Conservation (phyloP, 768 basidiomycete species). For the Kwoniella europaea region DNA sequence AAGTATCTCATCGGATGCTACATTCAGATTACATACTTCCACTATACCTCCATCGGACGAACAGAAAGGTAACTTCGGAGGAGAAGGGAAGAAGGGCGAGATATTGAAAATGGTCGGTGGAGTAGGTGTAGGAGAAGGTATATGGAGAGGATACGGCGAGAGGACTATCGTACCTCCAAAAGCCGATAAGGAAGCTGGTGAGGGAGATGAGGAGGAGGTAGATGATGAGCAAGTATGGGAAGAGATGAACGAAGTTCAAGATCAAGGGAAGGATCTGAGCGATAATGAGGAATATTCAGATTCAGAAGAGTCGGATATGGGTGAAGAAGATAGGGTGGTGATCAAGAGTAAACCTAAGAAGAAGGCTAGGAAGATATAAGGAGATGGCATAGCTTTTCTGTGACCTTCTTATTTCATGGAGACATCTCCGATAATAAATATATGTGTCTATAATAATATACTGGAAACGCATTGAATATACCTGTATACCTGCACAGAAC, state of each 20-base stretch:
- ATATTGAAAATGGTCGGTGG: conserved; percentile 40
- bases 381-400: no score
- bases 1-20: conserved; percentile 29
- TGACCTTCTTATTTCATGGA: no score
- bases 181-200: conserved; percentile 17
- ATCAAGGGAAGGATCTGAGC: conserved; percentile 23
- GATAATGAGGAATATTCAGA: conserved; percentile 18
- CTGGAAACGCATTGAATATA: no score
- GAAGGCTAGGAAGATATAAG: conserved; percentile 11
- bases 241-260: conserved; percentile 33
- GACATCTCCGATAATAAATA: no score
- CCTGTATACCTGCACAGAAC: no score
- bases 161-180: conserved; percentile 12
- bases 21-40: conserved; percentile 36
- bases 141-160: conserved; percentile 37
- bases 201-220: conserved; percentile 25
- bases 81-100: conserved; percentile 37
- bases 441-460: no score
- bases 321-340: conserved; percentile 16
- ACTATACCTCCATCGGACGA: conserved; percentile 26
- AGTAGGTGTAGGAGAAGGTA: conserved; percentile 36
- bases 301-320: conserved; percentile 1
- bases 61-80: conserved; percentile 14
- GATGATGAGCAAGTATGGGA: conserved; percentile 40
- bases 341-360: conserved; percentile 20